These are phyloP conservation scores for Harrya chromipes DNA, from an alignment of 768 basidiomycete species.

Conservation along the genomic window DNA sequence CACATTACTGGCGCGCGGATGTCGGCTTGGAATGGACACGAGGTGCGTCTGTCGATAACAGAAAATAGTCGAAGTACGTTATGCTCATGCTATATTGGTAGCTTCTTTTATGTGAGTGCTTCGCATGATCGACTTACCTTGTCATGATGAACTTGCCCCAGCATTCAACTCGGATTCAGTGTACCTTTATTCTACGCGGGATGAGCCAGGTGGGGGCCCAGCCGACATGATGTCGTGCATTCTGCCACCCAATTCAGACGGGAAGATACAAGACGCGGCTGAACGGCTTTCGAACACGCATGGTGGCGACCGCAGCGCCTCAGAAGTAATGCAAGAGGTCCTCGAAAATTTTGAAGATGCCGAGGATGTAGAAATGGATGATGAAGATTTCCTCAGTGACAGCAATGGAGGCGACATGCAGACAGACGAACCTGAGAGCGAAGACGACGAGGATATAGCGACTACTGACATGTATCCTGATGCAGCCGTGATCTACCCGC, in stretches of 20 bases:
- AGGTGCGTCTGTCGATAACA: slow-evolving; percentile 42
- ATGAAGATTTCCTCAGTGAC: slow-evolving; percentile 29
- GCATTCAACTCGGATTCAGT: slow-evolving; percentile 73
- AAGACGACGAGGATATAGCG: slow-evolving; percentile 29
- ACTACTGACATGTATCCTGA: slow-evolving; percentile 23
- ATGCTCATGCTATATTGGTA: slow-evolving; percentile 25
- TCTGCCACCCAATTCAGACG: slow-evolving; percentile 24
- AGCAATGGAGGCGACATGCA: slow-evolving; percentile 20
- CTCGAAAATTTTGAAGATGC: slow-evolving; percentile 13
- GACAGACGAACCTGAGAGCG: slow-evolving; percentile 31
- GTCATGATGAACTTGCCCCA: slow-evolving; percentile 27
- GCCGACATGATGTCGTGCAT: slow-evolving; percentile 24
- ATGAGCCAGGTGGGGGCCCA: slow-evolving; percentile 42
- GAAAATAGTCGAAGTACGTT: not conserved
- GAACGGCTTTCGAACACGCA: not conserved
- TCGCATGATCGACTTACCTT: not conserved
- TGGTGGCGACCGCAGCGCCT: not conserved
- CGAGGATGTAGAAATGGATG: slow-evolving; percentile 27
- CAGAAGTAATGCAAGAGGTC: slow-evolving; percentile 3
- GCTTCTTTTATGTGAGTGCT: slow-evolving; percentile 61
- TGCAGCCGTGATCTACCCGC: slow-evolving; percentile 61
- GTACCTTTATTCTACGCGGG: slow-evolving; percentile 71
- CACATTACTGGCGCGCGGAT: slow-evolving; percentile 78
- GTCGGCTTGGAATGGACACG: slow-evolving; percentile 68
- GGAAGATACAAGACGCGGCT: too few species aligned